Evolutionary conservation across 345 rosid species (phyloP), one percentile per base, ranked within the genome.

Genomic region (Bruguiera sexangula): DNA sequence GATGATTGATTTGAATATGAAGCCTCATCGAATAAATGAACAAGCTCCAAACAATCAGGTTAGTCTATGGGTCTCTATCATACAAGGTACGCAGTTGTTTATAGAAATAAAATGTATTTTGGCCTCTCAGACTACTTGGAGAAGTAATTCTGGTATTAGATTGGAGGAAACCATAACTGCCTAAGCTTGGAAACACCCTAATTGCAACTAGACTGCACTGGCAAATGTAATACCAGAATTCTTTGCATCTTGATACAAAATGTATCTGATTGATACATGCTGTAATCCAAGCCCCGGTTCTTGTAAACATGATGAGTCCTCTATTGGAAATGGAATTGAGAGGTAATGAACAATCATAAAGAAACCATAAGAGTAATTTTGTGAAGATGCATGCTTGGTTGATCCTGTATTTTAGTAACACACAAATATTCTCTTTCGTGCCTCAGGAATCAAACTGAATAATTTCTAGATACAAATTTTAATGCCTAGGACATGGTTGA

Each of bases 1-100:
- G 62, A 75, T 84, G 88, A 87, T 93, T 11, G 96, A 93, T 81
- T 83, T 93, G 78, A 93, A 93, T 66, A 84, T 82, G 74, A 87
- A 85, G 76, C 96, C 96, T 55, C 78, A 80, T 27, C 75, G 88
- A 62, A 57, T 77, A 65, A 84, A 82, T n/a, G 90, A 81, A 4
- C 88, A 86, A 68, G 79, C 84, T 81, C 74, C 88, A 62, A 84
- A 78, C 71, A 73, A 84, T 80, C 81, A 88, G 85, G 96, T 92
- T 71, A 58, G 77, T 48, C 43, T 31, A 6, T n/a, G 19, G 30
- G 21, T 66, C 27, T 24, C 36, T 48, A 46, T 32, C 1, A 60
- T 43, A 13, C 18, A 43, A 11, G 50, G 13, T 13, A 13, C 50
- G 15, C 50, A 3, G 18, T 43, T 43, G 50, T 43, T 43, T 43